Evolutionary conservation across 2,329 filamentous ascomycete genomes (phyloP).

Genomic region (Hypoxylon sp.): DNA sequence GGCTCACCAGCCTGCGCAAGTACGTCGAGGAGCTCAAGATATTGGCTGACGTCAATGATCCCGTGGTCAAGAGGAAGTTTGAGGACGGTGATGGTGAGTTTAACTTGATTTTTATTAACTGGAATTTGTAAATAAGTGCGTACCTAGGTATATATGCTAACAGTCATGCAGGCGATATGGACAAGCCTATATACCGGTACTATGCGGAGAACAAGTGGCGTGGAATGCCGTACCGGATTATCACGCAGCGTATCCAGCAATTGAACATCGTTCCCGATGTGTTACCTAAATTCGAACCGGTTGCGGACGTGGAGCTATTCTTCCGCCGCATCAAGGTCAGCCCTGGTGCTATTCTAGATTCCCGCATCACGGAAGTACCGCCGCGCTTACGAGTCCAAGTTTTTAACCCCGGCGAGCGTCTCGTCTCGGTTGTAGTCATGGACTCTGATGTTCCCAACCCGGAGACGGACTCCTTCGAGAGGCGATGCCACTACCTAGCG

Average conservation of each 20-base stretch:
- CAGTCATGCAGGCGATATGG: conserved; percentile 80
- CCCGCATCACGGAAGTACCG: conserved; percentile 75
- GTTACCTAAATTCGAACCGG: conserved; percentile 81
- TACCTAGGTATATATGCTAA: conserved; percentile 39
- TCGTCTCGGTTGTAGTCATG: conserved; percentile 86
- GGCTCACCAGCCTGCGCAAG: conserved; percentile 75
- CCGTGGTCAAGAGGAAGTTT: conserved; percentile 90
- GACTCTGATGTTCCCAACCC: conserved; percentile 91
- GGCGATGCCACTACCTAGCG: conserved; percentile 89
- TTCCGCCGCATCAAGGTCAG: conserved; percentile 78
- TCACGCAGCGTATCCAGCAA: conserved; percentile 86
- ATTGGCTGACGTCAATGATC: conserved; percentile 93
- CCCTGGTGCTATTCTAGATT: conserved; percentile 83
- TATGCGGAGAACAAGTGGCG: conserved; percentile 91
- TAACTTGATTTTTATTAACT: conserved; percentile 5
- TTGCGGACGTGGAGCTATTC: conserved; percentile 82
- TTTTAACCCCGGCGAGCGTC: conserved; percentile 83
- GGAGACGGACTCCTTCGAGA: conserved; percentile 79
- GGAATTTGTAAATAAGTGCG: conserved; percentile 12
- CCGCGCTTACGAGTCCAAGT: conserved; percentile 85
- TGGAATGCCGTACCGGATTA: conserved; percentile 80
- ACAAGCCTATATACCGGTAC: conserved; percentile 93
- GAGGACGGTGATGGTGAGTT: conserved; percentile 88
- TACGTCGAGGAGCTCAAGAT: conserved; percentile 86
- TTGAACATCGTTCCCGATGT: conserved; percentile 91